Evolutionary conservation across 1,284 basidiomycete genomes (phyloP), one percentile per base, ranked within the genome.

Genomic region (Laetiporus sulphureus): DNA sequence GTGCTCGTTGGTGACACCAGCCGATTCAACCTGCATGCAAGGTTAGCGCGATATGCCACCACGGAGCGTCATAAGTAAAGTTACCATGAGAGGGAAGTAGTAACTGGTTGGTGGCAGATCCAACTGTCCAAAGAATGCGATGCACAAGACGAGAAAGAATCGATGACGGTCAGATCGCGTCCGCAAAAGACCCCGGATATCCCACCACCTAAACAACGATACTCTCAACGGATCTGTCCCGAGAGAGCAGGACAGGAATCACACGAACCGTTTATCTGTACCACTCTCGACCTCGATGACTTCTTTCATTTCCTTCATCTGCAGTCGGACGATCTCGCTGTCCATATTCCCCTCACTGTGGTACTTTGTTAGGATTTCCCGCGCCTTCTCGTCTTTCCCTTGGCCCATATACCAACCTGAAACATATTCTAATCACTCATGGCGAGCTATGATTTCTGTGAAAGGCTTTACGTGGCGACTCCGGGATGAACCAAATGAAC

Each of bases 241-340:
- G n/a, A 13, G n/a, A 1, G 24, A 23, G 24, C 4, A 29, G 7
- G 11, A 6, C 11, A 11, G 5, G 21, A 3, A 19, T 19, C 13
- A 12, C n/a, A 35, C 7, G 8, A 22, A 38, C 44, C 64, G 51
- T 58, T 73, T 72, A 56, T 73, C 71, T 32, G 66, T 62, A 18
- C 65, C 71, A 24, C 31, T 45, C 41, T 66, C 60, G 6, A 59
- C 45, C 22, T 53, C 50, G 37, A 73, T 72, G 40, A 61, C 58
- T 37, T 67, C 67, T 46, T 58, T 60, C 60, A 73, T 68, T 51
- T 73, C 72, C 32, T 56, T 53, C 45, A 65, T 60, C 55, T 73
- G 65, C 36, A 72, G 59, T 5, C 48, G 47, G 30, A 61, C 65
- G 44, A 60, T 50, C 4, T 52, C 48, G 15, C 56, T 54, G 41